A percentile compares a stretch with the other conserved stretches of the same genome.
These are phyloP conservation scores for Cutaneotrichosporon spelunceum DNA, from an alignment of 1,284 basidiomycete genomes.

Conservation along the genomic window DNA sequence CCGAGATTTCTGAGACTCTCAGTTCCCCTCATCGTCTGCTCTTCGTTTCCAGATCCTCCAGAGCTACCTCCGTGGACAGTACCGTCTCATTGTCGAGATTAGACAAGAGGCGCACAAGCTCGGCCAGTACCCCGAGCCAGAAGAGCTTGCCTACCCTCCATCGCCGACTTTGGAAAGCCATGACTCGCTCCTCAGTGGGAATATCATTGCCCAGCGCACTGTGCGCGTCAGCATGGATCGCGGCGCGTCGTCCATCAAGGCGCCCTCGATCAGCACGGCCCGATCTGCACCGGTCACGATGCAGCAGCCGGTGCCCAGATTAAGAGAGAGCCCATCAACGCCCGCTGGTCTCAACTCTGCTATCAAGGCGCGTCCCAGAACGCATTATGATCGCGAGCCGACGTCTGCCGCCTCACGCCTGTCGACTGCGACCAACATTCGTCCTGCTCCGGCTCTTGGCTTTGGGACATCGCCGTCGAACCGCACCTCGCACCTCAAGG, in stretches of 20 bases:
- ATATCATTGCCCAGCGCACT: constrained; percentile 1
- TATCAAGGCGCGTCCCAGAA: constrained; percentile 31
- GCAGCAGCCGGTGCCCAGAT: constrained; percentile 12
- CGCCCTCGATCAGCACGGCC: constrained; percentile 23
- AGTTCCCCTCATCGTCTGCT: constrained; percentile 56
- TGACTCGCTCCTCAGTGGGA: constrained; percentile 16
- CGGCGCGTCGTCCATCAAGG: constrained; percentile 24
- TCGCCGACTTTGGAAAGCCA: constrained; percentile 29
- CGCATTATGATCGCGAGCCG: constrained; percentile 42
- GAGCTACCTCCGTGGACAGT: constrained; percentile 55
- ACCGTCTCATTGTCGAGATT: constrained; percentile 47
- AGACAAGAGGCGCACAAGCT: constrained; percentile 38
- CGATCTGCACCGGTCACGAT: constrained; percentile 19
- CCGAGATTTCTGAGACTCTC: constrained; percentile 14
- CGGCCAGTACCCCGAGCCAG: constrained; percentile 40
- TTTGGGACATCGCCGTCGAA: constrained; percentile 11
- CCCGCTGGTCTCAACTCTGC: constrained; percentile 36
- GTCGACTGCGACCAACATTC: constrained; percentile 5
- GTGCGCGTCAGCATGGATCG: constrained; percentile 17
- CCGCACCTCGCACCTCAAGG: constrained; percentile 22
- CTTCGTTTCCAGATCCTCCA: constrained; percentile 56
- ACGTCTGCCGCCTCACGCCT: constrained; percentile 11
- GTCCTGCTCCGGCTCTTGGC: constrained; percentile 4
- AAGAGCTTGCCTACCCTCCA: constrained; percentile 26
- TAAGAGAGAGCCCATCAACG: constrained; percentile 44